Evolutionary conservation across 768 basidiomycete genomes (phyloP).

Genomic region (Clitopilus passeckerianus): DNA sequence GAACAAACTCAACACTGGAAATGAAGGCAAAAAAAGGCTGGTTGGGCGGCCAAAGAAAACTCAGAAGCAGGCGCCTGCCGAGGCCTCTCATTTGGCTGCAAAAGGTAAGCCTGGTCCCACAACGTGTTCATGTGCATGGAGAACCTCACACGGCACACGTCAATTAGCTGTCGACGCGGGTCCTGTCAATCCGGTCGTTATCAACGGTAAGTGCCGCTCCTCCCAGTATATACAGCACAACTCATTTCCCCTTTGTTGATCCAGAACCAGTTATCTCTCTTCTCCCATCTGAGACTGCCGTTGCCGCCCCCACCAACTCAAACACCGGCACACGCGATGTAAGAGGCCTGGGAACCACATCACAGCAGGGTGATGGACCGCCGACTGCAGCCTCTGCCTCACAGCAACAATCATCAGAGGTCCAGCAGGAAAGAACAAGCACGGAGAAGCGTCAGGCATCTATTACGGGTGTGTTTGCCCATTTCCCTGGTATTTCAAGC

Average conservation of each 20-base stretch:
- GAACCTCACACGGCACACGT: background rate
- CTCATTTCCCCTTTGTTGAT: background rate
- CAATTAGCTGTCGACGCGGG: background rate
- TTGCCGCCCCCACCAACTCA: background rate
- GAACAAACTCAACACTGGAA: background rate
- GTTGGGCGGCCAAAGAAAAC: background rate
- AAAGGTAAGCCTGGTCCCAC: background rate
- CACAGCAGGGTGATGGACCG: background rate
- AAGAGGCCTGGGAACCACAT: background rate
- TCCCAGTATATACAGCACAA: background rate
- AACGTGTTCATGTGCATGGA: background rate
- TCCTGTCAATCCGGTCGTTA: conserved; percentile 2
- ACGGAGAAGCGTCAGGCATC: background rate
- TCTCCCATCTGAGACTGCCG: background rate
- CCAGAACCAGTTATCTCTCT: background rate
- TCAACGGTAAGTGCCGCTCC: conserved; percentile 1
- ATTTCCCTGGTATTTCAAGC: no score
- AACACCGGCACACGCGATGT: background rate
- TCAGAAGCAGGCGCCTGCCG: background rate
- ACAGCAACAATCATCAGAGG: background rate
- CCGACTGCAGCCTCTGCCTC: background rate
- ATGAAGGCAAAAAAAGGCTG: conserved; percentile 1
- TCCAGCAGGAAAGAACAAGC: background rate
- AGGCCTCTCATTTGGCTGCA: background rate
- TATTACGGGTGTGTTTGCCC: background rate